Base-by-base conservation (phyloP, 148 eudicot species). In the Fagopyrum esculentum region DNA sequence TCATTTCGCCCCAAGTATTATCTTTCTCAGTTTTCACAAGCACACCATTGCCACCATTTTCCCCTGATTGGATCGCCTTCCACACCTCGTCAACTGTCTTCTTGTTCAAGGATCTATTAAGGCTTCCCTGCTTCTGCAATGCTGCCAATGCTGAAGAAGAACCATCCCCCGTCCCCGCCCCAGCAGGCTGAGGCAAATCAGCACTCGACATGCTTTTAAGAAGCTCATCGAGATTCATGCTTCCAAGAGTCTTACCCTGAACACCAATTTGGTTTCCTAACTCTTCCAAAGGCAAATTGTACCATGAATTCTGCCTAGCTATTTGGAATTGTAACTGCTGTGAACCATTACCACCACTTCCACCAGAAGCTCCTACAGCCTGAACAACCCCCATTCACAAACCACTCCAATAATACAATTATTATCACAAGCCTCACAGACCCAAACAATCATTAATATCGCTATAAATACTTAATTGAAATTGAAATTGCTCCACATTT, bases 61-160 rank as follows among this genome's bases (percentile, higher is more conserved):
- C 83, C 56, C 72, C 80, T 71, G 50, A 81, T 71, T 82, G 81
- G 50, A 84, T 75, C n/a, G 82, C 80, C 47, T 77, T 70, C 85
- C 85, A 84, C 29, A 82, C 76, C 55, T 82, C 91, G 69, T 87
- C 89, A 22, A 84, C 86, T 0, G 88, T 90, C 82, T 82, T 88
- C 70, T 85, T 83, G 66, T 81, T 87, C 55, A 82, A 81, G 45
- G 81, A 82, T 78, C 85, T 80, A 6, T 75, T 74, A 71, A 85
- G 72, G 72, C 95, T 85, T n/a, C 85, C 83, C 73, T 87, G 89
- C 5, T 74, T 77, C 76, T 85, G 84, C 73, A 88, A 81, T 2
- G 83, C 79, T 44, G 83, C 78, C 73, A 88, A 81, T 2, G 83
- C 79, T 44, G 83, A 79, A 1, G 78, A 72, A 12, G 89, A 60